Evolutionary conservation across 257 asterid species (phyloP).

Genomic region (Fraxinus pennsylvanica): DNA sequence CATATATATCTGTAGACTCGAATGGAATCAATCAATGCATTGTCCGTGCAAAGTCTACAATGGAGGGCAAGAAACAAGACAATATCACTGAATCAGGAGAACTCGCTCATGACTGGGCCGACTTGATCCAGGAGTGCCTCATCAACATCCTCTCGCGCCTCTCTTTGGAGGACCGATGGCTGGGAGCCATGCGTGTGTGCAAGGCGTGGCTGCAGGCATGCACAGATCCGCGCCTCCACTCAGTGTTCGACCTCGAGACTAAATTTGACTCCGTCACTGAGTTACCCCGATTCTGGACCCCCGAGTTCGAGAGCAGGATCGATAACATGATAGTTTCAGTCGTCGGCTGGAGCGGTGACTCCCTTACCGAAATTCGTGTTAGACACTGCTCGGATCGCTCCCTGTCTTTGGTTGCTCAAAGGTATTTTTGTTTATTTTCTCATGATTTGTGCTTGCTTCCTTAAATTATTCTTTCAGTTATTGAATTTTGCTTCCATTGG

Average conservation of each 20-base stretch:
- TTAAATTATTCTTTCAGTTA: too few species aligned
- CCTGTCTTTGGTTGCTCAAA: too few species aligned
- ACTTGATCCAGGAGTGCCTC: slow-evolving; percentile 71
- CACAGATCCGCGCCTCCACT: slow-evolving; percentile 66
- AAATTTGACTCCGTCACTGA: slow-evolving; percentile 52
- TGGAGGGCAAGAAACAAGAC: slow-evolving; percentile 43
- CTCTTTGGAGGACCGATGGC: slow-evolving; percentile 69
- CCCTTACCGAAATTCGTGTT: too few species aligned
- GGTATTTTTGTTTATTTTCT: too few species aligned
- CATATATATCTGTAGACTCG: too few species aligned
- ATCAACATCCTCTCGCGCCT: slow-evolving; percentile 68
- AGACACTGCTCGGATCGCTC: too few species aligned
- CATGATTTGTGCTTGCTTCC: too few species aligned
- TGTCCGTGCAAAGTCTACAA: not conserved
- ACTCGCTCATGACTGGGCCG: not conserved
- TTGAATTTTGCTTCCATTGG: too few species aligned
- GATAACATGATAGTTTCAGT: too few species aligned
- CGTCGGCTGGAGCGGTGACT: too few species aligned
- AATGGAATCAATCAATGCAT: too few species aligned
- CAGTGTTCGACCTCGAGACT: slow-evolving; percentile 61
- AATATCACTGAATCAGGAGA: slow-evolving; percentile 27
- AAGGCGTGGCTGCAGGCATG: slow-evolving; percentile 68
- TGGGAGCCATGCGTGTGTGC: slow-evolving; percentile 64
- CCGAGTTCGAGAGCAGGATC: slow-evolving; percentile 53
- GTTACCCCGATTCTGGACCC: slow-evolving; percentile 61